These are phyloP conservation scores for Suhomyces prunicola DNA, from an alignment of 805 yeast species.

Conservation along the genomic window DNA sequence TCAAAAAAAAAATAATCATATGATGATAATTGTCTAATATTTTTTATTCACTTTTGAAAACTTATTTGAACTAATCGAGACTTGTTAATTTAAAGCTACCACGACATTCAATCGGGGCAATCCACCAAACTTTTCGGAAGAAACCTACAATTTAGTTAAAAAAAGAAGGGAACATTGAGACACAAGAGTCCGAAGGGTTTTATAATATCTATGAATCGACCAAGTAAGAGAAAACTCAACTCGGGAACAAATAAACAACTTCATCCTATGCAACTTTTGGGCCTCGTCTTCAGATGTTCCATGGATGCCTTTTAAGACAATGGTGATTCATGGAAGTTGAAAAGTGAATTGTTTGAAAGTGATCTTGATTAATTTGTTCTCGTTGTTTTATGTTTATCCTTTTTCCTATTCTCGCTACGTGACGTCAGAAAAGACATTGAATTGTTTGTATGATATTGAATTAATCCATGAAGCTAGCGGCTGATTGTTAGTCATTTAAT, in stretches of 20 bases:
- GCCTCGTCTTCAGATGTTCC: background rate
- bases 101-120: background rate
- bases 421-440: background rate
- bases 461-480: background rate
- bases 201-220: background rate
- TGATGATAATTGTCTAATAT: background rate
- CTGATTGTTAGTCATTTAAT: background rate
- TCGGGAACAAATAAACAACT: background rate
- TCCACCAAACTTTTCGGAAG: background rate
- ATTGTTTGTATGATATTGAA: background rate
- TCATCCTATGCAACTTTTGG: background rate
- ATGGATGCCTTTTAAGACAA: background rate
- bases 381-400: background rate
- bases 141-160: background rate
- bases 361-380: background rate
- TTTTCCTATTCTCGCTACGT: background rate
- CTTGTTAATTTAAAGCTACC: background rate
- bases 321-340: background rate
- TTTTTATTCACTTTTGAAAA: background rate
- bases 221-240: background rate
- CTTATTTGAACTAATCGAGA: background rate
- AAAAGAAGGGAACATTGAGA: background rate
- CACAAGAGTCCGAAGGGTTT: background rate
- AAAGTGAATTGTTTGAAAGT: background rate
- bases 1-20: background rate